These are phyloP conservation scores for Sclerotinia sclerotiorum DNA, from an alignment of 2,329 filamentous ascomycete species.

Conservation along the genomic window DNA sequence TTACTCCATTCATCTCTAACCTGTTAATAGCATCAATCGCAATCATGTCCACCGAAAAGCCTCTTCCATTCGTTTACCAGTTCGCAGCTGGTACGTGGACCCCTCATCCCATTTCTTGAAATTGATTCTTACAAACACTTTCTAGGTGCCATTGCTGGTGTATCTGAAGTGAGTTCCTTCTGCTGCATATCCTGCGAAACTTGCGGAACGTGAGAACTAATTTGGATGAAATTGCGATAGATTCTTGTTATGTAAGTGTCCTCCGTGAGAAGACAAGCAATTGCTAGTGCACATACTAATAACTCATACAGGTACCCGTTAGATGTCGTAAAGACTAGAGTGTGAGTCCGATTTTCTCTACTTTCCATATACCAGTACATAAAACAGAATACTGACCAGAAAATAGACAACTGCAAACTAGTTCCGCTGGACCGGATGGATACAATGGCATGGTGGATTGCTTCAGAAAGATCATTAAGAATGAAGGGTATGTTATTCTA, in stretches of 20 bases:
- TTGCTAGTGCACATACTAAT: slow-evolving; percentile 21
- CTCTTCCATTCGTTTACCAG: slow-evolving; percentile 90
- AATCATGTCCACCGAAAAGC: slow-evolving; percentile 67
- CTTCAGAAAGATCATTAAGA: slow-evolving; percentile 93
- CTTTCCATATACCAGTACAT: background rate
- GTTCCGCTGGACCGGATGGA: slow-evolving; percentile 74
- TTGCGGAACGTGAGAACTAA: slow-evolving; percentile 27
- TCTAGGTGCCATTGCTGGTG: slow-evolving; percentile 86
- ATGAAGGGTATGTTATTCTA: slow-evolving; percentile 72
- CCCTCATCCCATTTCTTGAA: slow-evolving; percentile 30
- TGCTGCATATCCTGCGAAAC: background rate
- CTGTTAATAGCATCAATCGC: slow-evolving; percentile 28
- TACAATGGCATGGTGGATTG: slow-evolving; percentile 99
- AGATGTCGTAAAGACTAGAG: slow-evolving; percentile 97
- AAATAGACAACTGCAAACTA: slow-evolving; percentile 79
- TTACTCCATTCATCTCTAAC: background rate
- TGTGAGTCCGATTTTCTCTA: slow-evolving; percentile 58
- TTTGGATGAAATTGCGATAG: slow-evolving; percentile 48
- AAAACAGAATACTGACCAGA: slow-evolving; percentile 25
- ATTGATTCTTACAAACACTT: slow-evolving; percentile 35
- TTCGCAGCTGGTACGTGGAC: slow-evolving; percentile 75
- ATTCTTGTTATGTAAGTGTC: slow-evolving; percentile 78
- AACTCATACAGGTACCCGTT: slow-evolving; percentile 78
- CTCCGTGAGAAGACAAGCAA: slow-evolving; percentile 22
- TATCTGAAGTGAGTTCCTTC: slow-evolving; percentile 76